Evolutionary conservation across 495 filamentous ascomycete species (phyloP).

Genomic region (Copromyces sp.): DNA sequence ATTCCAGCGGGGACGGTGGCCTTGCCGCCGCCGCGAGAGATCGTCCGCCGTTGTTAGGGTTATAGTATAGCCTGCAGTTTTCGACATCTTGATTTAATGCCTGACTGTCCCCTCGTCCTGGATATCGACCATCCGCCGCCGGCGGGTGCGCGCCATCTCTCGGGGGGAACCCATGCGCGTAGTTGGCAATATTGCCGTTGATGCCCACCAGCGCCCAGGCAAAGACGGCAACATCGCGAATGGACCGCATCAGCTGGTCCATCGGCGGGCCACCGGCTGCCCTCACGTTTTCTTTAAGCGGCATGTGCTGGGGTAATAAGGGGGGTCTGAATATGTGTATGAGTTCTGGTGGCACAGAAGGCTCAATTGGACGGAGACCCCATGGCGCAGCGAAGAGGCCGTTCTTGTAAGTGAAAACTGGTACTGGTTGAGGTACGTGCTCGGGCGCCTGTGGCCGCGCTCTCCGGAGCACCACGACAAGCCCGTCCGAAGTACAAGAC

Average conservation of each 20-base stretch:
- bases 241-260: conserved; percentile 63
- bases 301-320: conserved; percentile 33
- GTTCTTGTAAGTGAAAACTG: conserved; percentile 44
- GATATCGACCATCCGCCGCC: not conserved
- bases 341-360: conserved; percentile 30
- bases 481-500: conserved; percentile 80
- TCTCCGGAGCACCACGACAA: conserved; percentile 73
- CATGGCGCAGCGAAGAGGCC: conserved; percentile 73
- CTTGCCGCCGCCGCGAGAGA: not conserved
- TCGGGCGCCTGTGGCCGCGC: conserved; percentile 61
- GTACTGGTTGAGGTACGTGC: conserved; percentile 35
- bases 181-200: conserved; percentile 62
- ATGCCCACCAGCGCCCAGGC: conserved; percentile 75
- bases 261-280: conserved; percentile 40
- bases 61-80: not conserved
- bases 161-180: conserved; percentile 52
- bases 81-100: not conserved
- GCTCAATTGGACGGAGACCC: conserved; percentile 50
- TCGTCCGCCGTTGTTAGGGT: not conserved
- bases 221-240: conserved; percentile 76
- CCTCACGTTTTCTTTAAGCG: conserved; percentile 32
- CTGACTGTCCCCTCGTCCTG: not conserved
- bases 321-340: conserved; percentile 34
- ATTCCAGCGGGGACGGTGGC: not conserved
- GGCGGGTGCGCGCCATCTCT: conserved; percentile 48